Percentiles rank a stretch among this genome's conserved stretches.
phyloP scores from a whole-genome alignment of 2,329 filamentous ascomycete genomes.

The Cladophialophora exuberans region DNA sequence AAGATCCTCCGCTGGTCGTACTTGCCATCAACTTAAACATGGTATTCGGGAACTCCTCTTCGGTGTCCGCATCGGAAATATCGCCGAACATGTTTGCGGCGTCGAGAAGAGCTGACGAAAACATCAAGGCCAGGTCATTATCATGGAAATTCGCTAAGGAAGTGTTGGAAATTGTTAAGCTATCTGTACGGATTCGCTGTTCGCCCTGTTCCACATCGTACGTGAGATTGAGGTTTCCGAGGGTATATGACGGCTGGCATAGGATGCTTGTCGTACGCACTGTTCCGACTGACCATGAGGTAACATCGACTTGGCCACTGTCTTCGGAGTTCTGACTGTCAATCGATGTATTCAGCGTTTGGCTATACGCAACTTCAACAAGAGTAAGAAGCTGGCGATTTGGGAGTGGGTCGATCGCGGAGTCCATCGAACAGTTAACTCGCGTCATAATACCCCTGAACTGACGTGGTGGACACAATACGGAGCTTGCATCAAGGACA shows the following conservation, averaged over 20 bases:
- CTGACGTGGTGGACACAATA: conserved; percentile 20
- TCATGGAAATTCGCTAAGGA: conserved; percentile 2
- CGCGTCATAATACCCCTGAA: conserved; percentile 18
- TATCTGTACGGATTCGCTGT: not conserved
- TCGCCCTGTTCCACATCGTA: not conserved
- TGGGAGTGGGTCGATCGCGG: too few relatives aligned
- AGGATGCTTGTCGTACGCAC: not conserved
- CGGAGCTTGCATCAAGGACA: conserved; percentile 16
- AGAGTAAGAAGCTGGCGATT: conserved; percentile 26
- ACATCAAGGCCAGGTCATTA: conserved; percentile 10
- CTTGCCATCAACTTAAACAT: conserved; percentile 29
- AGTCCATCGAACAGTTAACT: conserved; percentile 14
- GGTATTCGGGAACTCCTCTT: conserved; percentile 22
- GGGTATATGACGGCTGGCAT: not conserved
- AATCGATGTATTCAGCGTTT: conserved; percentile 1
- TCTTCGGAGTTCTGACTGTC: not conserved
- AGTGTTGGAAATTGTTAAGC: not conserved
- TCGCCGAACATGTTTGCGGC: conserved; percentile 24
- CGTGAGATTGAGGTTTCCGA: conserved; percentile 3
- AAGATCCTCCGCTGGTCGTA: conserved; percentile 8
- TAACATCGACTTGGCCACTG: not conserved
- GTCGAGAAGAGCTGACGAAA: conserved; percentile 8
- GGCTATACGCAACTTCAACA: conserved; percentile 14
- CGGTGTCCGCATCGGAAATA: not conserved
- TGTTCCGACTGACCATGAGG: conserved; percentile 5